These are phyloP conservation scores for Globisporangium viniferum DNA, from an alignment of 352 stramenopile species.

Conservation along the genomic window DNA sequence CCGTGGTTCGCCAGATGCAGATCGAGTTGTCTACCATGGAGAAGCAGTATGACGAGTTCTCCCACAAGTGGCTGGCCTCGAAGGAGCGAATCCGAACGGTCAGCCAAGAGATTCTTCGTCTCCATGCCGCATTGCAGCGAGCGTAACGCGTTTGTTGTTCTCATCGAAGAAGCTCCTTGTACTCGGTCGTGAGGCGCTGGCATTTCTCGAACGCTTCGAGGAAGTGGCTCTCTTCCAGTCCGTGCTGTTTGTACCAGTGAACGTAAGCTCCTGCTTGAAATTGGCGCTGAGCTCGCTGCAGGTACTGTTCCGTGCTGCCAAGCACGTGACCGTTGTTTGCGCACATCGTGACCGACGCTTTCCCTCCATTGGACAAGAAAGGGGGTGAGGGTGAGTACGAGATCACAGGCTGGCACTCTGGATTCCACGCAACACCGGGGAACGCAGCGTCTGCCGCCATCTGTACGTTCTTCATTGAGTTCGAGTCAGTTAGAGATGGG, in stretches of 20 bases:
- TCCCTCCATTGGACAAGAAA: slow-evolving; percentile 18
- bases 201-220: slow-evolving; percentile 29
- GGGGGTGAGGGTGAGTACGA: slow-evolving; percentile 16
- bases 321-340: slow-evolving; percentile 33
- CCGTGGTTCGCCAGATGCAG: slow-evolving; percentile 2
- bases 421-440: slow-evolving; percentile 14
- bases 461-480: background rate
- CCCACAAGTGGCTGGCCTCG: slow-evolving; percentile 10
- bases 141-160: background rate
- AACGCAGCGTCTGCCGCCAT: slow-evolving; percentile 6
- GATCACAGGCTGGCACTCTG: background rate
- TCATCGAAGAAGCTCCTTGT: slow-evolving; percentile 25
- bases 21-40: slow-evolving; percentile 13
- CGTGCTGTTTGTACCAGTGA: slow-evolving; percentile 46
- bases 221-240: slow-evolving; percentile 37
- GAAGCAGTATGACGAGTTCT: slow-evolving; percentile 6
- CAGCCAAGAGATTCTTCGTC: slow-evolving; percentile 4
- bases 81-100: slow-evolving; percentile 15
- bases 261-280: slow-evolving; percentile 34
- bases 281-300: slow-evolving; percentile 30
- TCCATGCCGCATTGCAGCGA: slow-evolving; percentile 10
- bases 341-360: slow-evolving; percentile 21
- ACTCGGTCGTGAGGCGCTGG: slow-evolving; percentile 20
- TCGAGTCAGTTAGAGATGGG: background rate
- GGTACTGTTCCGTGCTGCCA: slow-evolving; percentile 27